phyloP scores from a whole-genome alignment of 1,284 basidiomycete species.

The Cronartium quercuum region DNA sequence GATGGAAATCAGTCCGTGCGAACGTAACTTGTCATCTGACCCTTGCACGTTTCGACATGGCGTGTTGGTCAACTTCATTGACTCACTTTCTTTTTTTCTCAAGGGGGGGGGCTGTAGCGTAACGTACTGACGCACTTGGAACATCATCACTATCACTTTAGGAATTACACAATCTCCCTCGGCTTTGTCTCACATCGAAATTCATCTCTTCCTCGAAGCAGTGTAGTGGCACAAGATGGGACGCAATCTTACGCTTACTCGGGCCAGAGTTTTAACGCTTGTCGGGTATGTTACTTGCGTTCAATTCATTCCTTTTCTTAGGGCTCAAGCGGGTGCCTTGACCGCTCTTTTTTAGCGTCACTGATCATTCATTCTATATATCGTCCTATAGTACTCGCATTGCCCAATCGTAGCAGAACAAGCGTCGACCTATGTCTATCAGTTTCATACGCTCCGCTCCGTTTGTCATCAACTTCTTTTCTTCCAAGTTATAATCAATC shows the following conservation, averaged over 20 bases:
- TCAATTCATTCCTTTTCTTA: not conserved
- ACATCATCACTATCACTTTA: not conserved
- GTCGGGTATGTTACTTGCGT: slow-evolving; percentile 6
- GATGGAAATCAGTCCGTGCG: slow-evolving; percentile 18
- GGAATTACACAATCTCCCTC: slow-evolving; percentile 31
- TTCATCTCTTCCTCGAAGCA: slow-evolving; percentile 9
- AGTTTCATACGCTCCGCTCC: slow-evolving; percentile 24
- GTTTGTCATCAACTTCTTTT: not conserved
- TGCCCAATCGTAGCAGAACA: slow-evolving; percentile 24
- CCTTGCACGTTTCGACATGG: slow-evolving; percentile 23
- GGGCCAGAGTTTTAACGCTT: slow-evolving; percentile 32
- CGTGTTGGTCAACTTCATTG: not conserved
- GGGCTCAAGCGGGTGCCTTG: not conserved
- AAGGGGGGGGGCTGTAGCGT: too few species aligned
- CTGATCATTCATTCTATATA: not conserved
- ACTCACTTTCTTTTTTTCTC: not conserved
- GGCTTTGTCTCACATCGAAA: slow-evolving; percentile 11
- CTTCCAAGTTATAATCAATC: not conserved
- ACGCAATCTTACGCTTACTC: slow-evolving; percentile 25
- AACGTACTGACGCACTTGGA: too few species aligned
- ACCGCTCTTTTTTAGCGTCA: not conserved
- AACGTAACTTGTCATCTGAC: not conserved
- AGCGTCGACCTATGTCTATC: slow-evolving; percentile 15
- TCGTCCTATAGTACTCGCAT: slow-evolving; percentile 4
- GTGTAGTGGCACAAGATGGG: slow-evolving; percentile 13